A percentile compares a stretch with the other conserved stretches of the same genome.
Conservation (phyloP, 805 yeast genomes). For the Saturnispora saitoi region DNA sequence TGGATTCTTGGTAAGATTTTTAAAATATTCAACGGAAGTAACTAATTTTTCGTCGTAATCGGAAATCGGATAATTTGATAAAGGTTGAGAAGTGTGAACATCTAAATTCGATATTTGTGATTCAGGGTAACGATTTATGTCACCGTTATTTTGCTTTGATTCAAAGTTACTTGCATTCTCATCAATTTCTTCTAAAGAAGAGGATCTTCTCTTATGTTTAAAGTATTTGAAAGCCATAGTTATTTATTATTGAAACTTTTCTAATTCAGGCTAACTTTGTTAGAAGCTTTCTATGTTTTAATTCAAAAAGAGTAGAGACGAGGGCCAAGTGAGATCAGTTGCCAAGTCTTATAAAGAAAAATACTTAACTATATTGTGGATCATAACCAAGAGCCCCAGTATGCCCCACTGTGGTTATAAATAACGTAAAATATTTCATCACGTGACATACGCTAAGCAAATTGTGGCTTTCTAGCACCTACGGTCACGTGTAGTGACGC, state of each 20-base stretch:
- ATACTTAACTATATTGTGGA: background rate
- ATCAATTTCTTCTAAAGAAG: background rate
- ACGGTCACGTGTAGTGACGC: background rate
- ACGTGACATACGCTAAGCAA: background rate
- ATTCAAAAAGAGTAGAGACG: too few species aligned
- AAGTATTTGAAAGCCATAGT: background rate
- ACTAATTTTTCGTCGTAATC: slow-evolving; percentile 22
- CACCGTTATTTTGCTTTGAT: background rate
- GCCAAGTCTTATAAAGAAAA: background rate
- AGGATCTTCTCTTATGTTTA: background rate
- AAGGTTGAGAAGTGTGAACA: background rate
- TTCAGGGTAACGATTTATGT: background rate
- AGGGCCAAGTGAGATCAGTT: background rate
- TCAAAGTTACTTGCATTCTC: background rate
- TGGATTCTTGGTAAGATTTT: slow-evolving; percentile 31
- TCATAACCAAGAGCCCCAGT: background rate
- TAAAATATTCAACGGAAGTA: slow-evolving; percentile 21
- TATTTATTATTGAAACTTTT: background rate
- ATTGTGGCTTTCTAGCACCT: background rate
- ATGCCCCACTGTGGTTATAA: background rate
- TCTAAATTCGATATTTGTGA: background rate
- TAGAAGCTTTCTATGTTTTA: background rate
- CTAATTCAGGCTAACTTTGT: background rate
- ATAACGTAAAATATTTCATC: background rate
- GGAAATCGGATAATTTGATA: background rate